Evolutionary conservation across 73 alveolate genomes (phyloP), one percentile per base, ranked within the genome.

Genomic region (Blepharisma japonicum): DNA sequence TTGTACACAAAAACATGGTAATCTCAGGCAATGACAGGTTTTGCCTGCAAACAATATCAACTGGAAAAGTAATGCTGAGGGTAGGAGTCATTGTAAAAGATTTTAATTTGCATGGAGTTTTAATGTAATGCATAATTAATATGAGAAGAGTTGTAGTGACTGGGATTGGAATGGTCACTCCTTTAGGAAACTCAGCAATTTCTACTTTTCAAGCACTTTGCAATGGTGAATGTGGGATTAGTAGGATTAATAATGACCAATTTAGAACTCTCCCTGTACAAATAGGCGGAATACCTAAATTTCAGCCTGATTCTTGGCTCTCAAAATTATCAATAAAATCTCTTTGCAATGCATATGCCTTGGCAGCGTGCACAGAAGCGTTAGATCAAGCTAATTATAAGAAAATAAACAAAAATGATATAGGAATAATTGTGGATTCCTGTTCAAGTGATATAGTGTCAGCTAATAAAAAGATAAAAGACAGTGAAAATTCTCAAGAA

Each of bases 91-190:
- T 39, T 45, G 20, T 11, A 9, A 70, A 70, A 45, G 61, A 70
- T 45, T 70, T 70, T 47, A 39, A 45, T 20, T 25, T 70, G 70
- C 80, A 70, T 70, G 61, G 80, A 45, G 42, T 70, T 11, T 14
- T 70, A 45, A 70, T 70, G 61, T 70, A 54, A 70, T 61, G 42
- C 42, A 32, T 32, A 32, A 32, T 32, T 32, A 32, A 32, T 32
- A 51, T 51, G 66, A 70, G 61, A 45, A 70, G 98, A 81, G 98
- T 92, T 42, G 98, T 87, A 7, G 94, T 92, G 0, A 92, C 96
- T 8, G 96, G 98, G 6, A 14, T 92, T 25, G 88, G 92, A 21
- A 78, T 80, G 72, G 86, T 90, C 20, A 50, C 92, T 6, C 94
- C 96, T 4, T 6, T 90, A 3, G 96, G 98, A 4, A 74, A 77